Evolutionary conservation across 257 asterid species (phyloP), one percentile per base, ranked within the genome.

Genomic region (Salvia hispanica): DNA sequence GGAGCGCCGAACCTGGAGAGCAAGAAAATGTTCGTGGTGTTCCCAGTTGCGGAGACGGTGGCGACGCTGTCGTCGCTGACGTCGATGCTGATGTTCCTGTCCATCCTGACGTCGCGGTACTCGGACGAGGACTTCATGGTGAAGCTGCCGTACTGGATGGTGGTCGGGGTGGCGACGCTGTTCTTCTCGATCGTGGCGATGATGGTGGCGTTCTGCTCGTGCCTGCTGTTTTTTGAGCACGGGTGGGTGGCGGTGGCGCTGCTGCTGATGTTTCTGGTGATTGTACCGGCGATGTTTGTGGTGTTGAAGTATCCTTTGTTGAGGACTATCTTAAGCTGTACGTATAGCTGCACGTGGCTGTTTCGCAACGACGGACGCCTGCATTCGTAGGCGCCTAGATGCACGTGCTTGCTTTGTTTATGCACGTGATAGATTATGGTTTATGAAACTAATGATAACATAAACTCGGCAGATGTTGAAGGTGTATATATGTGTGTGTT

Each of bases 21-120:
- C 2, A 8, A 56, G 6, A 67, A 28, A 6, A 2, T 64, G 4
- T 81, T 77, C 46, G 6, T 16, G 44, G 40, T 78, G 4, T 78
- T 81, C 16, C 74, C 80, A 4, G 42, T 75, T 0, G 74, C 83
- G 0, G 82, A 67, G 74, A 79, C 74, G 2, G 51, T 76, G 3
- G 81, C 84, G 0, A 76, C 79, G 4, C 62, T 77, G 51, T 71
- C 78, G 9, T 67, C 82, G 2, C 11, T 70, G 5, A 64, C 75
- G 9, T 77, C 85, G 3, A 70, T 77, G 54, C 6, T 80, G 37
- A 74, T 77, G 80, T 81, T 77, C 15, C 53, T 81, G 40, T 67
- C 80, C 25, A 74, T 81, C 33, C 78, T 80, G 3, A 77, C 82
- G 1, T 71, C 82, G 1, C 80, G 83, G 2, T 81, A 61, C 62